phyloP scores from a whole-genome alignment of 2,329 filamentous ascomycete genomes.

The Sclerotinia minor region DNA sequence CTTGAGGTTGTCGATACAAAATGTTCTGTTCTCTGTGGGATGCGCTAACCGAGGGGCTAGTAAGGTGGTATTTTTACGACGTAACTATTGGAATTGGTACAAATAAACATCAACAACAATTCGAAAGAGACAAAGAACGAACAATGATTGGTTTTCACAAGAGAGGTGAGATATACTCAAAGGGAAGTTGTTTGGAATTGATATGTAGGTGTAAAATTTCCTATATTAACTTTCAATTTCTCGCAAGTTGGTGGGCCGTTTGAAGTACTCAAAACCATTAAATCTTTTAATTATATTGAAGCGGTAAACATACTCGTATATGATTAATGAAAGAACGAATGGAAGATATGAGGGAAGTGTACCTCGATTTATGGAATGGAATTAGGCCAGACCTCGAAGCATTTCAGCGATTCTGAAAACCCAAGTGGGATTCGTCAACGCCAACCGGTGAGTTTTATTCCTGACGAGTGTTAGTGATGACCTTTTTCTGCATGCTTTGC shows the following conservation, averaged over 20 bases:
- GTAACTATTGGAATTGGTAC: neutral
- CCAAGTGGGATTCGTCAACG: conserved; percentile 4
- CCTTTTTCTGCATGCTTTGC: neutral
- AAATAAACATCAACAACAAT: neutral
- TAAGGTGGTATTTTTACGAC: conserved; percentile 19
- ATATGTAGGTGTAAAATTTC: neutral
- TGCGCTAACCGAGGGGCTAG: conserved; percentile 27
- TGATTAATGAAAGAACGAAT: neutral
- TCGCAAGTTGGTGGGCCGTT: neutral
- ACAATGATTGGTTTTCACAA: neutral
- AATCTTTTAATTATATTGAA: neutral
- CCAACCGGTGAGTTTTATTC: neutral
- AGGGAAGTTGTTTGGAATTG: neutral
- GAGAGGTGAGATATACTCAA: neutral
- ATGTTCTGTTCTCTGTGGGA: conserved; percentile 26
- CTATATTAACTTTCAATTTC: neutral
- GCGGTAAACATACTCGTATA: neutral
- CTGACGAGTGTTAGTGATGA: neutral
- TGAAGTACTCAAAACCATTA: neutral
- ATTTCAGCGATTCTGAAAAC: neutral
- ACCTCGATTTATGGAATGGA: neutral
- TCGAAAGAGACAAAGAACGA: conserved; percentile 6
- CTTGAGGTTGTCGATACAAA: conserved; percentile 25
- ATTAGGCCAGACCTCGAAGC: neutral
- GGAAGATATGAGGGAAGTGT: neutral